Evolutionary conservation across 108 stramenopile genomes (phyloP), one percentile per base, ranked within the genome.

Genomic region (Cylindrotheca fusiformis): DNA sequence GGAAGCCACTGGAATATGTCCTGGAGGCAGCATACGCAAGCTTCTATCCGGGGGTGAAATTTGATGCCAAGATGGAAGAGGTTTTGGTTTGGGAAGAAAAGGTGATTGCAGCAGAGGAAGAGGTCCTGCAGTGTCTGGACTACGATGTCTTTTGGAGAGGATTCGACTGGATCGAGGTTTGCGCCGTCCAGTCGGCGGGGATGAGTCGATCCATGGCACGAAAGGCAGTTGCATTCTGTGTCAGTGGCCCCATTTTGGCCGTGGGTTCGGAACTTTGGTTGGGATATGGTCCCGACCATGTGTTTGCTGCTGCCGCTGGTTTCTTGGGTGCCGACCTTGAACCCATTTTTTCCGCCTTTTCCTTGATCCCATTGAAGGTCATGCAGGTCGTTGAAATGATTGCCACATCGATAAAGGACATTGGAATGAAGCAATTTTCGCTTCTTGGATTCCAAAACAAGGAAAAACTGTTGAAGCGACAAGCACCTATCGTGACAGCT

Each of bases 81-180:
- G 85, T 81, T 6, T 55, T 74, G 30, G 77, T 80, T 46, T 83
- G 78, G 83, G 86, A 85, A 62, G 83, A 89, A 21, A 83, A 76
- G 53, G 86, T 93, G 19, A 70, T 88, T 14, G 63, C 67, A 6
- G 83, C 86, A 18, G 91, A 93, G 55, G 58, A 65, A 8, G 72
- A 74, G 10, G 72, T 93, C 45, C 46, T 93, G 32, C 60, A 48
- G 3, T 58, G 76, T 6, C 81, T 93, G 20, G 55, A 84, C 24
- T 87, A 90, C 52, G 91, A 93, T 60, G 69, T 93, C 14, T 93
- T 90, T 65, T 87, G 82, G 76, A 28, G 70, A 63, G 88, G 85
- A 19, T 69, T 84, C n/a, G 86, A 87, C 36, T 87, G 81, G 80
- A 75, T 92, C 18, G 60, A 73, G 28, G 57, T 71, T 30, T 72